Conservation (phyloP, 192 early-diverging fungal genomes). For the Powellomyces hirtus region DNA sequence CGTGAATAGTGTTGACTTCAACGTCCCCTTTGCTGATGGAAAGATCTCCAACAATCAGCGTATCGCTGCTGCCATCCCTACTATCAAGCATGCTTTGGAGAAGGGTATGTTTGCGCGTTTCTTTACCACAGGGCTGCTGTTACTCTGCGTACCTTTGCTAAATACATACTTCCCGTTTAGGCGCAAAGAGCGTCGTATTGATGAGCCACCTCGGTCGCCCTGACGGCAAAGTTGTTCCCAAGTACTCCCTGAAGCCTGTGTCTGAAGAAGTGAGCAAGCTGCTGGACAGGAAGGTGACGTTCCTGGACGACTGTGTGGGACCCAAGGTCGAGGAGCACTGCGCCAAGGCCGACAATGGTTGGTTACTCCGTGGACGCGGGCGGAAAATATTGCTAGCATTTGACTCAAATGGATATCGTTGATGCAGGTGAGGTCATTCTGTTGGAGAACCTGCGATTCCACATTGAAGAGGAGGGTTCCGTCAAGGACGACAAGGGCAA, state of each 20-base stretch:
- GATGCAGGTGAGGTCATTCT: slow-evolving; percentile 77
- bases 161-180: too few species aligned
- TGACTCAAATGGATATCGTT: slow-evolving; percentile 23
- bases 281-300: slow-evolving; percentile 78
- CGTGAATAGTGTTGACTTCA: slow-evolving; percentile 97
- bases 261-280: slow-evolving; percentile 77
- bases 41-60: slow-evolving; percentile 97
- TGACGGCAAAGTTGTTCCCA: slow-evolving; percentile 81
- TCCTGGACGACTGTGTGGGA: slow-evolving; percentile 94
- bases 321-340: slow-evolving; percentile 77
- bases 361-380: not conserved
- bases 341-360: slow-evolving; percentile 55
- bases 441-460: slow-evolving; percentile 97
- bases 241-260: slow-evolving; percentile 92
- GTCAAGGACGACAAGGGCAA: slow-evolving; percentile 86
- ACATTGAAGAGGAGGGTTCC: slow-evolving; percentile 94
- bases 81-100: slow-evolving; percentile 86
- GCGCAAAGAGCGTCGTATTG: slow-evolving; percentile 84
- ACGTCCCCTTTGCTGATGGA: slow-evolving; percentile 92
- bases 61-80: slow-evolving; percentile 91
- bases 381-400: not conserved
- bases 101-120: slow-evolving; percentile 71
- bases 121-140: not conserved
- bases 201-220: slow-evolving; percentile 98
- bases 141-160: too few species aligned